Evolutionary conservation across 2,329 filamentous ascomycete species (phyloP).

Genomic region (Sarocladium brachiariae): DNA sequence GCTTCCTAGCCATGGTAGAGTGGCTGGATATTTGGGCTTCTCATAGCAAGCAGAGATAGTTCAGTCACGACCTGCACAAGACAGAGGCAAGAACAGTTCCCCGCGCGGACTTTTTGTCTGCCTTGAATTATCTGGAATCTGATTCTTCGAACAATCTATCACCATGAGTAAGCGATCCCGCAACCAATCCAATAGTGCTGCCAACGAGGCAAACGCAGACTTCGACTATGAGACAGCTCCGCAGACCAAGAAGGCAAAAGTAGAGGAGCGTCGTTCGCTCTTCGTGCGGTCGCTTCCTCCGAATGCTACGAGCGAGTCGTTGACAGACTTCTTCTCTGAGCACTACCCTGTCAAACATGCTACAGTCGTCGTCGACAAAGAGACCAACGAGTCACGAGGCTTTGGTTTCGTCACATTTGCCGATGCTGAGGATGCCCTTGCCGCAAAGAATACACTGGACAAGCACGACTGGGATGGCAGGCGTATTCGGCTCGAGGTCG

Average conservation of each 20-base stretch:
- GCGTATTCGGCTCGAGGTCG: slow-evolving; percentile 79
- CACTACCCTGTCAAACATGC: slow-evolving; percentile 94
- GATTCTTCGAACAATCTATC: slow-evolving; percentile 20
- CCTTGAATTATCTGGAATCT: too few relatives aligned
- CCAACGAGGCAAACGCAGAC: slow-evolving; percentile 23
- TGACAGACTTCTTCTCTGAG: slow-evolving; percentile 88
- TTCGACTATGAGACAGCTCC: slow-evolving; percentile 25
- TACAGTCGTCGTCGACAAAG: slow-evolving; percentile 78
- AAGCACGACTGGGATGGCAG: slow-evolving; percentile 71
- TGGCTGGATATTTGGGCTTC: not conserved
- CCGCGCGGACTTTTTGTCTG: too few relatives aligned
- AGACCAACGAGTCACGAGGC: slow-evolving; percentile 81
- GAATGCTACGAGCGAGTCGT: slow-evolving; percentile 68
- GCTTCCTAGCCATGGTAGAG: not conserved
- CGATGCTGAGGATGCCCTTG: slow-evolving; percentile 81
- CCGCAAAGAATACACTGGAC: slow-evolving; percentile 75
- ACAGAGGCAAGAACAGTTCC: too few relatives aligned
- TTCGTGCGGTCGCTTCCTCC: slow-evolving; percentile 85
- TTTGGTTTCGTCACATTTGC: slow-evolving; percentile 97
- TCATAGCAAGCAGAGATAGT: not conserved
- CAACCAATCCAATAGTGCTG: slow-evolving; percentile 25
- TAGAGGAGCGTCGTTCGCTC: slow-evolving; percentile 63
- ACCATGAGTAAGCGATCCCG: slow-evolving; percentile 29
- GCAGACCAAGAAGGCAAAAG: slow-evolving; percentile 47
- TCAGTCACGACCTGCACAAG: not conserved